Conservation (phyloP, 1,284 basidiomycete genomes). For the Marasmius fiardii region DNA sequence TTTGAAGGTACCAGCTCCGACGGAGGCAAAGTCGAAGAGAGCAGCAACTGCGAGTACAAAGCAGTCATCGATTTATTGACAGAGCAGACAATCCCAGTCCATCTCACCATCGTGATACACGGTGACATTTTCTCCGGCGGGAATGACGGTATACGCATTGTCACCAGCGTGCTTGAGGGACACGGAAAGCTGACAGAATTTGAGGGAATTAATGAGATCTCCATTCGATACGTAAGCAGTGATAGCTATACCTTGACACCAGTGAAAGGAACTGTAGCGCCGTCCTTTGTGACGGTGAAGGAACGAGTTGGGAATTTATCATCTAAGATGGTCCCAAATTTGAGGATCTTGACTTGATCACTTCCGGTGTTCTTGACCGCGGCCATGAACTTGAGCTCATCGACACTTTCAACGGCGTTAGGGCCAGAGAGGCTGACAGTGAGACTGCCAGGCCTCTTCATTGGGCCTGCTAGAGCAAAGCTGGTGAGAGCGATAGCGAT, state of each 20-base stretch:
- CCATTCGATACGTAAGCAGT: too few species aligned
- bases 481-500: slow-evolving; percentile 24
- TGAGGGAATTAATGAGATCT: too few species aligned
- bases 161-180: slow-evolving; percentile 24
- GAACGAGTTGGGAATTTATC: slow-evolving; percentile 37
- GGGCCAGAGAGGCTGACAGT: slow-evolving; percentile 29
- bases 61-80: background rate
- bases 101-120: slow-evolving; percentile 34
- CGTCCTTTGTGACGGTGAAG: slow-evolving; percentile 39
- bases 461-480: slow-evolving; percentile 26
- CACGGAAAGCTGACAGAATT: background rate
- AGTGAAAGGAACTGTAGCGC: slow-evolving; percentile 34
- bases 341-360: slow-evolving; percentile 36
- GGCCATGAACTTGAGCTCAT: slow-evolving; percentile 36
- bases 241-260: slow-evolving; percentile 33
- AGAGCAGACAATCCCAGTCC: too few species aligned
- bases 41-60: slow-evolving; percentile 24
- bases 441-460: slow-evolving; percentile 28
- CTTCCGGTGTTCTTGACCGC: slow-evolving; percentile 35
- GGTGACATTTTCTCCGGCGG: slow-evolving; percentile 35
- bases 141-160: slow-evolving; percentile 35
- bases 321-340: slow-evolving; percentile 42
- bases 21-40: slow-evolving; percentile 32
- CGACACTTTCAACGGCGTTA: slow-evolving; percentile 29
- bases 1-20: slow-evolving; percentile 29